These are phyloP conservation scores for Cryphonectria radicalis DNA, from an alignment of 2,329 filamentous ascomycete species.

Conservation along the genomic window DNA sequence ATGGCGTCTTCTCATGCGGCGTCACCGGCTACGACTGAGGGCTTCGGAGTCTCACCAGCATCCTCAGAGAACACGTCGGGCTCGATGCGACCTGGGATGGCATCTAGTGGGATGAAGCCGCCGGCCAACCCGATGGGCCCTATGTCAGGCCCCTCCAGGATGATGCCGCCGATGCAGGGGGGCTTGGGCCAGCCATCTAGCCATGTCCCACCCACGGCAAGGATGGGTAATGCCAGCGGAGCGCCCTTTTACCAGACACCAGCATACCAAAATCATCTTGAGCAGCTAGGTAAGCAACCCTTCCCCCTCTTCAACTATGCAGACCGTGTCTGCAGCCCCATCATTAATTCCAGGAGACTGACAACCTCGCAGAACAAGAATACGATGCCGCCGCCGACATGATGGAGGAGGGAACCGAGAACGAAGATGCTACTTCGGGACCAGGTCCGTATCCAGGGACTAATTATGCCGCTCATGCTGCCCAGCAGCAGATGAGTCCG, in stretches of 20 bases:
- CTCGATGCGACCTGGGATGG: slow-evolving; percentile 46
- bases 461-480: slow-evolving; percentile 53
- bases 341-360: neutral
- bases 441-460: slow-evolving; percentile 67
- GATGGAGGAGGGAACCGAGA: slow-evolving; percentile 77
- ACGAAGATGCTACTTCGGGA: slow-evolving; percentile 63
- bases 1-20: slow-evolving; percentile 78
- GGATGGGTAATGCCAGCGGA: slow-evolving; percentile 43
- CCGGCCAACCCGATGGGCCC: slow-evolving; percentile 39
- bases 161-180: slow-evolving; percentile 35
- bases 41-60: slow-evolving; percentile 43
- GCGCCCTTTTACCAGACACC: slow-evolving; percentile 78
- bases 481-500: slow-evolving; percentile 33
- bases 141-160: slow-evolving; percentile 40
- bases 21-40: slow-evolving; percentile 56
- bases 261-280: slow-evolving; percentile 87
- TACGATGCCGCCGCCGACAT: slow-evolving; percentile 91
- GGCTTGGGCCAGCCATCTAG: slow-evolving; percentile 24
- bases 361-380: slow-evolving; percentile 78
- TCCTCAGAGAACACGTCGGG: slow-evolving; percentile 51
- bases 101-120: slow-evolving; percentile 47
- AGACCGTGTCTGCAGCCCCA: neutral
- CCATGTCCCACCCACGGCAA: slow-evolving; percentile 34
- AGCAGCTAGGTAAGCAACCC: slow-evolving; percentile 88
- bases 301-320: slow-evolving; percentile 42